Evolutionary conservation across 495 filamentous ascomycete genomes (phyloP), one percentile per base, ranked within the genome.

Genomic region (Parachaetomium inaequale): DNA sequence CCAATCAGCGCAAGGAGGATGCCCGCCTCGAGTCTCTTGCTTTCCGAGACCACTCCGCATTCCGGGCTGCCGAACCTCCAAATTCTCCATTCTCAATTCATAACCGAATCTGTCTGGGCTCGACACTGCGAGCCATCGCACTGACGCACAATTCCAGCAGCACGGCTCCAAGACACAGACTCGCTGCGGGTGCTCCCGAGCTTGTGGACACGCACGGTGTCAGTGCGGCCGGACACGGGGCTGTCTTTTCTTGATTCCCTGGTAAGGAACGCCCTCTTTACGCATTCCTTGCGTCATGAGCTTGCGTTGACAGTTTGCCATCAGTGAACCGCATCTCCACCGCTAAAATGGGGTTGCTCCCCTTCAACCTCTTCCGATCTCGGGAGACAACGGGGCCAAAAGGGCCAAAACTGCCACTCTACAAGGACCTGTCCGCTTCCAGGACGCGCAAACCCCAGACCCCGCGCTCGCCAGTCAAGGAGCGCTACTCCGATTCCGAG

Each of bases 401-500:
- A 45, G 66, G 70, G 7, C 70, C 74, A 15, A 75, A 74, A 53
- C 66, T 81, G 21, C 79, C 79, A 7, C 17, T 80, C 31, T 79
- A 80, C 67, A 75, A 76, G 63, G 74, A 74, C 40, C 19, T 74
- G 32, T 56, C 63, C 21, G 43, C 66, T 0, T 62, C 68, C 21
- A 67, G 52, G 8, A 26, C 25, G 42, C 43, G 52, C 43, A 40
- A 31, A 55, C 29, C 50, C 10, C 58, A 54, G 23, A 8, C 47
- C 2, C 51, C 61, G 12, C 55, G 54, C 10, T 70, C 70, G 8
- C 69, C 66, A 12, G 70, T 69, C 28, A 79, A 79, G 58, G 78
- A 81, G 58, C 76, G 75, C 52, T 70, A 74, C 59, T 76, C 75
- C 3, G 77, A 80, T 54, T 69, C 71, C 58, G 78, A 80, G 21